phyloP scores from a whole-genome alignment of 768 basidiomycete species.

The Russula olivacea region DNA sequence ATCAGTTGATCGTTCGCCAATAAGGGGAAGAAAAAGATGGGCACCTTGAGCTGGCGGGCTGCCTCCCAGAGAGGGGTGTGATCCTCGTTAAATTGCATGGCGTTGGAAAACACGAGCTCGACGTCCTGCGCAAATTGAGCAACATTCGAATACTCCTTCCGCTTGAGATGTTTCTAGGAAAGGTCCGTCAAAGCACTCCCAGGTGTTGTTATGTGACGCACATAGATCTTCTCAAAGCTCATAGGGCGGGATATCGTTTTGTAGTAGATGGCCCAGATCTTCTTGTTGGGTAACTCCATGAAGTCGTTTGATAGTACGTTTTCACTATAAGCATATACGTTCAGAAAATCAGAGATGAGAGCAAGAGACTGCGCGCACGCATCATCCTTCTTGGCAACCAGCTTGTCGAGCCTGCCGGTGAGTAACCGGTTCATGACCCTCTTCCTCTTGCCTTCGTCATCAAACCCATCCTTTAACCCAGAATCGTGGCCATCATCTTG shows the following conservation, averaged over 20 bases:
- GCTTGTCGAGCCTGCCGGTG: slow-evolving; percentile 63
- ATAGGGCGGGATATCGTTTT: slow-evolving; percentile 72
- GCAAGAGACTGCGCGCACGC: slow-evolving; percentile 41
- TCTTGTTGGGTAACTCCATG: slow-evolving; percentile 78
- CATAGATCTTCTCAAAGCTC: slow-evolving; percentile 71
- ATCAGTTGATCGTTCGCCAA: slow-evolving; percentile 15
- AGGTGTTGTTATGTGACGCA: slow-evolving; percentile 36
- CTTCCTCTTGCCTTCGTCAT: slow-evolving; percentile 45
- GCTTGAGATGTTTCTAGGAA: slow-evolving; percentile 68
- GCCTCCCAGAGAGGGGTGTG: slow-evolving; percentile 80
- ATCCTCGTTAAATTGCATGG: slow-evolving; percentile 82
- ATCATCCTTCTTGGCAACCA: slow-evolving; percentile 67
- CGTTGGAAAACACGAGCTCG: slow-evolving; percentile 87
- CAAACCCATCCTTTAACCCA: slow-evolving; percentile 39
- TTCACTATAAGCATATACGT: slow-evolving; percentile 41
- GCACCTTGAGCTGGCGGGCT: slow-evolving; percentile 58
- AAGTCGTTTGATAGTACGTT: slow-evolving; percentile 66
- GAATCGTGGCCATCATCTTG: slow-evolving; percentile 35
- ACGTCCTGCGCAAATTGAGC: slow-evolving; percentile 80
- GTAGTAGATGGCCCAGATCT: slow-evolving; percentile 76
- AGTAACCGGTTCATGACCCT: slow-evolving; percentile 60
- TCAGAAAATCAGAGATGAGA: slow-evolving; percentile 13
- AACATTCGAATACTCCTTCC: slow-evolving; percentile 64
- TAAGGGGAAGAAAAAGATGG: slow-evolving; percentile 26
- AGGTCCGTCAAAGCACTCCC: background rate